Percentiles rank a stretch among this genome's conserved stretches.
These are phyloP conservation scores for Pythium brassicae DNA, from an alignment of 352 stramenopile species.

Conservation along the genomic window DNA sequence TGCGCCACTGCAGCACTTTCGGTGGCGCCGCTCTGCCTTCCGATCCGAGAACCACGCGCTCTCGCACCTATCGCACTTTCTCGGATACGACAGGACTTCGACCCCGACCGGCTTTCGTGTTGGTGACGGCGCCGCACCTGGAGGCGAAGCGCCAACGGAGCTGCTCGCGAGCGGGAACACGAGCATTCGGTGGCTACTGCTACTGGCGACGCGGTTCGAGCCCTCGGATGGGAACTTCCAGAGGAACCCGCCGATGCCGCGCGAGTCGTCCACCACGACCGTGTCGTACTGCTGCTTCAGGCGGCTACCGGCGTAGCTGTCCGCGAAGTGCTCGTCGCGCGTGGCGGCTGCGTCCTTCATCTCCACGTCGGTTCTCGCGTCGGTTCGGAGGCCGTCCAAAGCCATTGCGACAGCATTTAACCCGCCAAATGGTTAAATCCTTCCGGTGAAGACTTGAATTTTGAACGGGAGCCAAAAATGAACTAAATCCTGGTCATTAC, in stretches of 20 bases:
- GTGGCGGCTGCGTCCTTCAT: slow-evolving; percentile 6
- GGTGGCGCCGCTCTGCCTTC: slow-evolving; percentile 22
- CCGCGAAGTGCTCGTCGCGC: slow-evolving; percentile 14
- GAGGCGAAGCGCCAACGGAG: background rate
- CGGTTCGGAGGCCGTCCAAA: too few relatives aligned
- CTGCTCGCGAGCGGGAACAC: background rate
- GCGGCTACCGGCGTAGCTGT: slow-evolving; percentile 14
- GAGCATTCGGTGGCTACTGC: background rate
- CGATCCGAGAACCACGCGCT: slow-evolving; percentile 32
- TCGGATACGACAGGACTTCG: slow-evolving; percentile 15
- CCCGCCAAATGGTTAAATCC: too few relatives aligned
- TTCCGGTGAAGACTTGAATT: too few relatives aligned
- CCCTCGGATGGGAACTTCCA: slow-evolving; percentile 75
- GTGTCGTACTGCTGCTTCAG: slow-evolving; percentile 13
- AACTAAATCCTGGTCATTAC: too few relatives aligned
- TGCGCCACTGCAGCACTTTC: slow-evolving; percentile 8
- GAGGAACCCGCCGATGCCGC: slow-evolving; percentile 29
- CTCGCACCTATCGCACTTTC: slow-evolving; percentile 27
- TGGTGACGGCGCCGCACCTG: too few relatives aligned
- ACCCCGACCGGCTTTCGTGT: background rate
- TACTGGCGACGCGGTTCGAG: slow-evolving; percentile 23
- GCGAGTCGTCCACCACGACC: slow-evolving; percentile 13
- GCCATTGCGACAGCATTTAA: too few relatives aligned
- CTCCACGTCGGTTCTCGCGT: too few relatives aligned
- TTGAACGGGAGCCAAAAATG: too few relatives aligned